These are phyloP conservation scores for Rutidosis leptorrhynchoides DNA, from an alignment of 129 eudicot species.

Conservation along the genomic window DNA sequence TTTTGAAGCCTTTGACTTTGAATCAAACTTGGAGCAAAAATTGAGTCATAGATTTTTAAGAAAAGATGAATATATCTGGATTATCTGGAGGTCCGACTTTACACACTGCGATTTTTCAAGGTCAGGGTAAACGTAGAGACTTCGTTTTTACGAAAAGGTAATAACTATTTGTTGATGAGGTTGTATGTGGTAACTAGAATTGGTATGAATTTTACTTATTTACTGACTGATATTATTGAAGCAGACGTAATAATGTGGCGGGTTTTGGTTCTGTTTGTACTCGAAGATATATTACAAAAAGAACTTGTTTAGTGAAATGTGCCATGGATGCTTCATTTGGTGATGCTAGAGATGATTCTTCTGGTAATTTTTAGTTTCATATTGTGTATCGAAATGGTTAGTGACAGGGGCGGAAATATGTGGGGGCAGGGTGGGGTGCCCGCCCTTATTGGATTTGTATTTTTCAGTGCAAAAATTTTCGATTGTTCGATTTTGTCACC, in stretches of 20 bases:
- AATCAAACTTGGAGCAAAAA: not conserved
- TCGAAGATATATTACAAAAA: conserved; percentile 35
- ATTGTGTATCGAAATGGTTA: conserved; percentile 2
- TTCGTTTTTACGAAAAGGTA: not conserved
- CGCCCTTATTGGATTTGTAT: too few relatives aligned
- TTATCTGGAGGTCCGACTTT: not conserved
- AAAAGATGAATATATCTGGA: conserved; percentile 5
- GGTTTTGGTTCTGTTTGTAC: conserved; percentile 34
- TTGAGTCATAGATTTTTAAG: not conserved
- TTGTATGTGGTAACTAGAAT: conserved; percentile 21
- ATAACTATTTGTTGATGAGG: conserved; percentile 5
- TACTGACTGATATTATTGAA: conserved; percentile 24
- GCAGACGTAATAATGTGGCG: conserved; percentile 49
- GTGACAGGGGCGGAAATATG: too few relatives aligned
- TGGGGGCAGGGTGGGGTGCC: too few relatives aligned
- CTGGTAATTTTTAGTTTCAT: conserved; percentile 44
- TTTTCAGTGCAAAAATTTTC: too few relatives aligned
- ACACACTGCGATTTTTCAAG: not conserved
- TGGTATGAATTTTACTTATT: conserved; percentile 11
- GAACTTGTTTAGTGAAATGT: conserved; percentile 46
- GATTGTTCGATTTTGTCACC: too few relatives aligned
- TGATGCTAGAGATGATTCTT: conserved; percentile 57
- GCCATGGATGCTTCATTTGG: conserved; percentile 89
- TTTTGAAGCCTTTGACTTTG: not conserved
- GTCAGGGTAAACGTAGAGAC: not conserved